Base-by-base conservation (phyloP, 257 asterid genomes). In the Haberlea rhodopensis region DNA sequence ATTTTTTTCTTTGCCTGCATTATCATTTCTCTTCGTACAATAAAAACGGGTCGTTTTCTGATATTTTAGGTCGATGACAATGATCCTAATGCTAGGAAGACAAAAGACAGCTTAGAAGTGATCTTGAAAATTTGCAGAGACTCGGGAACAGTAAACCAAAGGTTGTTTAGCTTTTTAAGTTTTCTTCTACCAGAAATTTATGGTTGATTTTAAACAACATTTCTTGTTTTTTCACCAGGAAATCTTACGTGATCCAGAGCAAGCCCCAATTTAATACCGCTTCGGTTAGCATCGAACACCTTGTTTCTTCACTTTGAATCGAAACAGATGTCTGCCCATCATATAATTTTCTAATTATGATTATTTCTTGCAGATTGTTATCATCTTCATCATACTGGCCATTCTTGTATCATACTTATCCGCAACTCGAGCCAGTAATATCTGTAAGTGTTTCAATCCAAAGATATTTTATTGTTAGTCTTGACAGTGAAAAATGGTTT, bases 41-140 rank as follows among this genome's bases (percentile, higher is more conserved):
- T 63, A 29, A 60, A 61, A 27, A 13, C 23, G 19, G 13, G 32
- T 25, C 21, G 11, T 28, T 21, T 37, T 62, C 53, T 66, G 21
- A 58, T 61, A 34, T 57, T 57, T 64, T 71, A 92, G 97, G 85
- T 87, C 67, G 87, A 84, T 34, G 87, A 80, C 60, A 80, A 69
- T 28, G 96, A 90, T 80, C 99, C 95, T 18, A 94, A 85, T 74
- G 90, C 99, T 70, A 79, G 75, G 73, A 87, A 80, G 76, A 87
- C 95, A 3, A 85, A 73, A 40, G 84, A 79, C 61, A 74, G 65
- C 65, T 63, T 94, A 45, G 99, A 94, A 63, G 70, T 73, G 29
- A 80, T 86, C 67, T 68, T 89, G 85, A 89, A 79, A 75, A 62
- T 75, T 22, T 89, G 99, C 94, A 85, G 85, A 84, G 97, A 86